A percentile compares a stretch with the other conserved stretches of the same genome.
Conservation (phyloP, 345 rosid genomes). For the Anacardium occidentale region DNA sequence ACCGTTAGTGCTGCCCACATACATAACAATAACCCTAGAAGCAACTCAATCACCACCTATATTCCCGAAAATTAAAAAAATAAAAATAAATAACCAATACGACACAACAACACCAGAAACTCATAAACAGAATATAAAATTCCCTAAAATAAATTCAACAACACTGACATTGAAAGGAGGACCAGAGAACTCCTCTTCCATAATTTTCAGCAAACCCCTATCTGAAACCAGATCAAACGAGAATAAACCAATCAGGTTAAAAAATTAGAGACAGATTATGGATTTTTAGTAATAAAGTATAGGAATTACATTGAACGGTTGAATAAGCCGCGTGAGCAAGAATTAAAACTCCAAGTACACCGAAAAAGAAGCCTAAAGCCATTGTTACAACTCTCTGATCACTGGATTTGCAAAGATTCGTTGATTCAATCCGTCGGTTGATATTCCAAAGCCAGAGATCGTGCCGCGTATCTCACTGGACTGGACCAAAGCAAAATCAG, state of each 20-base stretch:
- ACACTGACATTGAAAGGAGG: slow-evolving; percentile 69
- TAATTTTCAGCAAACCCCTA: slow-evolving; percentile 85
- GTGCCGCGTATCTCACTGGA: too few species aligned
- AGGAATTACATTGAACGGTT: slow-evolving; percentile 67
- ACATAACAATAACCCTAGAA: slow-evolving; percentile 68
- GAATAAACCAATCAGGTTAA: not conserved
- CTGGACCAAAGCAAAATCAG: not conserved
- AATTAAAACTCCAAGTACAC: slow-evolving; percentile 60
- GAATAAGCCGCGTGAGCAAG: slow-evolving; percentile 93
- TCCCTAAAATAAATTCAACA: not conserved
- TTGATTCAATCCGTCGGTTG: not conserved
- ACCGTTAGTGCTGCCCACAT: slow-evolving; percentile 90
- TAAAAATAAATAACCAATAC: not conserved
- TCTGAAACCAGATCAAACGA: slow-evolving; percentile 44
- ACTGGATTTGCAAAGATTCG: not conserved
- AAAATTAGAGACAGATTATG: slow-evolving; percentile 8
- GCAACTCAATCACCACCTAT: slow-evolving; percentile 79
- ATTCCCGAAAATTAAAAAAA: slow-evolving; percentile 1
- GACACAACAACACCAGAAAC: not conserved
- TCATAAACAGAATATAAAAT: not conserved
- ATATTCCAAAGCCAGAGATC: not conserved
- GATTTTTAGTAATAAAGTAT: not conserved
- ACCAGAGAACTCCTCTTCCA: slow-evolving; percentile 81
- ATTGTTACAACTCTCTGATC: slow-evolving; percentile 24
- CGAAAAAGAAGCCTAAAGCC: slow-evolving; percentile 64